These are phyloP conservation scores for Peziza echinospora DNA, from an alignment of 495 filamentous ascomycete species.

Conservation along the genomic window DNA sequence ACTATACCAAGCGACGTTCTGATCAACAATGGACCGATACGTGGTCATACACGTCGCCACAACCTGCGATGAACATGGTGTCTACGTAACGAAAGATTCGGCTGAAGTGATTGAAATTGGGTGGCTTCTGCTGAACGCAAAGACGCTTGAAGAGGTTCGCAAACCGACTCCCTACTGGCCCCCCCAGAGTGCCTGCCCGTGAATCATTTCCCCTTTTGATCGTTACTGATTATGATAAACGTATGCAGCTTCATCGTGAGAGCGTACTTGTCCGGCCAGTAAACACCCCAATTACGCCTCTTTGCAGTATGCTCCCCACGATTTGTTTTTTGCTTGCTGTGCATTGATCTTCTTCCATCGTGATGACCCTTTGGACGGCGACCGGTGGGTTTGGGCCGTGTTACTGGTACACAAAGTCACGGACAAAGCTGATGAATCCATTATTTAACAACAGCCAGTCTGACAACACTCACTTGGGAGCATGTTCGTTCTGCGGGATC, in stretches of 20 bases:
- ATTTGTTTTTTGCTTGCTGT: background rate
- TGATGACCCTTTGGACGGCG: constrained; percentile 7
- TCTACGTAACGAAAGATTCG: constrained; percentile 97
- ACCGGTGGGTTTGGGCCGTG: no score
- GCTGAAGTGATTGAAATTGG: constrained; percentile 97
- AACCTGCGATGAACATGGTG: constrained; percentile 95
- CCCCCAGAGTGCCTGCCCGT: no score
- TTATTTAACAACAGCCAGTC: constrained; percentile 45
- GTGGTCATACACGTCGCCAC: constrained; percentile 96
- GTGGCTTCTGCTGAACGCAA: constrained; percentile 87
- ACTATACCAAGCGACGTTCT: no score
- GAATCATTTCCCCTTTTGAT: no score
- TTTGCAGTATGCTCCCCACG: constrained; percentile 63
- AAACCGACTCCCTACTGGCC: background rate
- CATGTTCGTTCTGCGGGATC: constrained; percentile 90
- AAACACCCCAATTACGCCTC: constrained; percentile 93
- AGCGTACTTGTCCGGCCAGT: constrained; percentile 92
- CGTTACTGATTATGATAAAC: background rate
- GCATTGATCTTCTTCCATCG: background rate
- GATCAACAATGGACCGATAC: constrained; percentile 52
- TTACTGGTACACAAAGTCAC: no score
- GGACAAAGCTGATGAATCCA: background rate
- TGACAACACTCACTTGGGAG: constrained; percentile 97
- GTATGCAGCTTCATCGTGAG: constrained; percentile 62
- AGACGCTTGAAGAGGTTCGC: constrained; percentile 73